A percentile compares a stretch with the other conserved stretches of the same genome.
Conservation (phyloP, 148 eudicot genomes). For the Simmondsia chinensis region DNA sequence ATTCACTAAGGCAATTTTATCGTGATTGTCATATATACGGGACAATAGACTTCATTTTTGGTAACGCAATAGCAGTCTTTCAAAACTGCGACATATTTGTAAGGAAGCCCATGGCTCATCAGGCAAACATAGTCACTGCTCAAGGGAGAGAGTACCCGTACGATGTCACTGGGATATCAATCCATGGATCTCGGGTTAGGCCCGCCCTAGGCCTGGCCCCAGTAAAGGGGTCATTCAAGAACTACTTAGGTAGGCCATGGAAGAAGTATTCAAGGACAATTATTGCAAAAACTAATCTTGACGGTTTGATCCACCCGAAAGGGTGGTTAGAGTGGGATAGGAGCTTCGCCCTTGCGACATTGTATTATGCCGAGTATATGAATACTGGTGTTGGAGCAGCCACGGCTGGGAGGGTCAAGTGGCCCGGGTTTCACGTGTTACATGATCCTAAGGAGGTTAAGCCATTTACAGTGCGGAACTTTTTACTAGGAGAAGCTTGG, state of each 20-base stretch:
- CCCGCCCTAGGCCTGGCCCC: conserved; percentile 27
- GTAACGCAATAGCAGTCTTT: conserved; percentile 45
- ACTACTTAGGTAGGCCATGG: conserved; percentile 70
- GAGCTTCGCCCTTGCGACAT: conserved; percentile 41
- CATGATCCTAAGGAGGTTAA: conserved; percentile 14
- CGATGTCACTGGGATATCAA: conserved; percentile 53
- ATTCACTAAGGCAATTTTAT: conserved; percentile 56
- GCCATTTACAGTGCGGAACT: conserved; percentile 28
- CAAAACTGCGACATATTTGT: conserved; percentile 66
- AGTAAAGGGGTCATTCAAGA: conserved; percentile 21
- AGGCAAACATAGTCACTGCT: conserved; percentile 51
- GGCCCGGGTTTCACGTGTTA: conserved; percentile 43
- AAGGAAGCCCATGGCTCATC: conserved; percentile 38
- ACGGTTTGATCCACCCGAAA: conserved; percentile 46
- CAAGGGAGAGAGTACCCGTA: conserved; percentile 40
- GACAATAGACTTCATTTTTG: conserved; percentile 69
- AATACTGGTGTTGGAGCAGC: conserved; percentile 46
- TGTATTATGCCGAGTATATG: conserved; percentile 60
- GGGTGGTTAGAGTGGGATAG: conserved; percentile 73
- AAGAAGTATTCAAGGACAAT: conserved; percentile 53
- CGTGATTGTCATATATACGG: conserved; percentile 68
- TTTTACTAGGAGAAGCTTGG: conserved; percentile 38
- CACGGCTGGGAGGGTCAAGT: conserved; percentile 25
- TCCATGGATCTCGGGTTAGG: conserved; percentile 30
- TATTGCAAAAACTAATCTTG: conserved; percentile 39